Evolutionary conservation across 345 rosid species (phyloP), one percentile per base, ranked within the genome.

Genomic region (Sisymbrium altissimum): DNA sequence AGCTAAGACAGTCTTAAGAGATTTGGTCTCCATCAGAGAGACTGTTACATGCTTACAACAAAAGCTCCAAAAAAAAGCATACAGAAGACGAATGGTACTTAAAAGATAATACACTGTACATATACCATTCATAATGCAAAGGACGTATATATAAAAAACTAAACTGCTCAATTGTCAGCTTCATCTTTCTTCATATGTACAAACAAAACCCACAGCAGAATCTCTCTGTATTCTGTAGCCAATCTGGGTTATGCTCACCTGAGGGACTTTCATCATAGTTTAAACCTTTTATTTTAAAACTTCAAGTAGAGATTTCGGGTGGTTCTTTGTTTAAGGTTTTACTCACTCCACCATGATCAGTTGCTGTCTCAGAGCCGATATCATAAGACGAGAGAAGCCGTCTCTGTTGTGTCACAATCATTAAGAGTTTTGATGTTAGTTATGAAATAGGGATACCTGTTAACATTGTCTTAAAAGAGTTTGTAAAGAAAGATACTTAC

Each of bases 371-470:
- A 7, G 74, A 41, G 40, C 87, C 82, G 8, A 82, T 85, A 63
- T 89, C 96, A 49, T 81, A 83, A 7, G 93, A 83, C 21, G 97
- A 85, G 5, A 93, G 96, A 78, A 89, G 83, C 83, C 59, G 88
- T 81, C 97, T 88, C 98, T 93, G 91, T 81, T 41, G 82, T 73
- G 55, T 66, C 52, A 1, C 5, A 57, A 48, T 33, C 43, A 70
- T 71, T 21, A 29, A 3, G 41, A 13, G 53, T 52, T 23, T 61
- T 45, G 2, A 64, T 19, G 59, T 70, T 55, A 69, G 70, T 18
- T 63, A 25, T 43, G 50, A 43, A 17, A 7, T 1, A 45, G 11
- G 5, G 1, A 32, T 35, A 25, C 30, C 3, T 44, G 50, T 55
- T 36, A 30, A 32, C 19, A 33, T 1, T 27, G 29, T 6, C 23